A percentile compares a stretch with the other conserved stretches of the same genome.
Evolutionary conservation across 352 stramenopile genomes (phyloP).

Genomic region (Phytopythium aichiense): DNA sequence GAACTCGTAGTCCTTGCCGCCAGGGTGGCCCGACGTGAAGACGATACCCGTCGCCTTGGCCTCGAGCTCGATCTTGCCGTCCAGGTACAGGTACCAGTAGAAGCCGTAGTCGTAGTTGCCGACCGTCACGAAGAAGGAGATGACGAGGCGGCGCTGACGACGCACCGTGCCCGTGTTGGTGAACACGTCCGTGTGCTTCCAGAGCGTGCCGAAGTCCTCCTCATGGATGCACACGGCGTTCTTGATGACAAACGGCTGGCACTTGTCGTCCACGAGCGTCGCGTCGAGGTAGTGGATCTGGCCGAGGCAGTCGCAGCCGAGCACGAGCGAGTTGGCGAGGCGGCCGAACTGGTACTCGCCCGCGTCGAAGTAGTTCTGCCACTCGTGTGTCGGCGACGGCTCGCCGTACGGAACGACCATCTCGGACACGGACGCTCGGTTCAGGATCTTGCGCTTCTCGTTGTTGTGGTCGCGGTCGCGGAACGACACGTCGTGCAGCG

Average conservation of each 20-base stretch:
- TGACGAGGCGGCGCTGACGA: slow-evolving; percentile 67
- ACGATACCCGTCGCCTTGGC: slow-evolving; percentile 79
- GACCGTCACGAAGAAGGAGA: slow-evolving; percentile 82
- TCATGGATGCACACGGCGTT: slow-evolving; percentile 85
- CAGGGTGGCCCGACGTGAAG: slow-evolving; percentile 68
- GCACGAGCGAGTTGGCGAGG: slow-evolving; percentile 70
- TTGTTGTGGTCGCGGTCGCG: slow-evolving; percentile 18
- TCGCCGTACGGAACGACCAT: slow-evolving; percentile 88
- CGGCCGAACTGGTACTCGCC: slow-evolving; percentile 77
- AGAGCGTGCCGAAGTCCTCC: slow-evolving; percentile 72
- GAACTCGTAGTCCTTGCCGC: slow-evolving; percentile 40
- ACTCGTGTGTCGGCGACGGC: slow-evolving; percentile 56
- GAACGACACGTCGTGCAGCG: slow-evolving; percentile 67
- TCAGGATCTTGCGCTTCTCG: slow-evolving; percentile 46
- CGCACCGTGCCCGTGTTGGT: slow-evolving; percentile 36
- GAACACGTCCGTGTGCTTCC: slow-evolving; percentile 66
- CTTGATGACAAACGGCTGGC: slow-evolving; percentile 47
- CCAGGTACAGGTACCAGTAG: slow-evolving; percentile 70
- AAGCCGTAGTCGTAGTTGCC: slow-evolving; percentile 88
- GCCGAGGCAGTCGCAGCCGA: slow-evolving; percentile 83
- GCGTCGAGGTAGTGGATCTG: slow-evolving; percentile 85
- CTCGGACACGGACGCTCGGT: slow-evolving; percentile 70
- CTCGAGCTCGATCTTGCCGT: slow-evolving; percentile 78
- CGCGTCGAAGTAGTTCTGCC: slow-evolving; percentile 87
- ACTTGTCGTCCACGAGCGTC: slow-evolving; percentile 46